Base-by-base conservation (phyloP, 2,329 filamentous ascomycete species). In the Colletotrichum ledebouriae region DNA sequence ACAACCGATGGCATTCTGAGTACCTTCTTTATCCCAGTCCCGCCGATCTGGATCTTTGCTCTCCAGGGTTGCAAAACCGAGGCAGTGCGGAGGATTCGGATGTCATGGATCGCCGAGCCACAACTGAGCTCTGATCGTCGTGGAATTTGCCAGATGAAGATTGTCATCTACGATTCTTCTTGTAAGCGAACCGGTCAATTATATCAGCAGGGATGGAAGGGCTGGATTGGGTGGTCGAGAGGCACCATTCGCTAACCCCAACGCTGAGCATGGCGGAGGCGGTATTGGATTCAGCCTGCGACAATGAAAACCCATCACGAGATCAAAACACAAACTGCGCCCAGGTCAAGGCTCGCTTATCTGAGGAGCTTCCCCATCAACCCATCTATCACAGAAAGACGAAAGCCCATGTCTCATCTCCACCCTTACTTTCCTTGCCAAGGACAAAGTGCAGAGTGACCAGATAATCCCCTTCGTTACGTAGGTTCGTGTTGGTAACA, bases 261-360 rank as follows among this genome's bases (percentile, higher is more conserved):
- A 9, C 13, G n/a, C 29, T 44, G 55, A 55, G 29, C 61, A 41
- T 56, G 65, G 65, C 42, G 55, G 42, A 56, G 49, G 55, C 25
- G 49, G 49, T 34, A 49, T 49, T 29, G 47, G 22, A n/a, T 15
- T 33, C 41, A 56, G 22, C 61, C 49, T 65, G 42, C 55, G 34
- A 37, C 65, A 42, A 53, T 39, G 25, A 13, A 10, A 47, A 20
- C 22, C 55, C 55, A 59, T 65, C 65, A 68, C 55, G 25, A 37
- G 61, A 41, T 44, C 61, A 33, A 25, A 9, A 15, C 53, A 17
- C n/a, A 50, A 60, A 56, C 55, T 55, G 41, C 15, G 61, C 55
- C 55, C 15, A 42, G 39, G 13, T 9, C 33, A 22, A 12, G 13
- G 41, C 12, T 59, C 17, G 34, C 33, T 47, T 59, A 50, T 12